phyloP scores from a whole-genome alignment of 2,329 filamentous ascomycete species.

The Xylaria sp. region DNA sequence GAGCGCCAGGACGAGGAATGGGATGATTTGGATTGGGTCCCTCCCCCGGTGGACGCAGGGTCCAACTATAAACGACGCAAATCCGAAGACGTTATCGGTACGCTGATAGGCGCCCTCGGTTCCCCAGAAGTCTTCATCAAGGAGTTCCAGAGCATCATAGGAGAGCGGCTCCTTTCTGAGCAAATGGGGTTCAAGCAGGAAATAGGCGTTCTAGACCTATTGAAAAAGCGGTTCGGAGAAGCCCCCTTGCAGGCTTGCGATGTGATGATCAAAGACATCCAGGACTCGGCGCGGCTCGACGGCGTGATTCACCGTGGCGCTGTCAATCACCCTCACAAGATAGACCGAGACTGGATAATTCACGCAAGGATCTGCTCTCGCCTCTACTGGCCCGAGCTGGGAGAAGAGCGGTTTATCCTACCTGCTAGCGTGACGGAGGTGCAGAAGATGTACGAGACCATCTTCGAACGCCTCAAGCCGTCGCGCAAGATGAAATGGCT shows the following conservation, averaged over 20 bases:
- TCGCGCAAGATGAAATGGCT: slow-evolving; percentile 89
- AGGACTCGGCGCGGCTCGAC: slow-evolving; percentile 79
- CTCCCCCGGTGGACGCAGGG: slow-evolving; percentile 89
- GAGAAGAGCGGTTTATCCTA: slow-evolving; percentile 68
- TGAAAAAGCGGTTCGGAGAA: slow-evolving; percentile 89
- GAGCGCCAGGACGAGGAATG: slow-evolving; percentile 67
- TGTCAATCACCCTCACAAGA: slow-evolving; percentile 29
- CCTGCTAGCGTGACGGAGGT: slow-evolving; percentile 61
- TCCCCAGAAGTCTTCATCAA: slow-evolving; percentile 91
- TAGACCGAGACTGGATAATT: slow-evolving; percentile 47
- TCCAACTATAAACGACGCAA: slow-evolving; percentile 89
- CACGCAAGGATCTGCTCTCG: slow-evolving; percentile 87
- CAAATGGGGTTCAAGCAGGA: slow-evolving; percentile 76
- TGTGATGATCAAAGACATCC: slow-evolving; percentile 94
- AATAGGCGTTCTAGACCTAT: slow-evolving; percentile 78
- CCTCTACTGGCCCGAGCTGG: slow-evolving; percentile 88
- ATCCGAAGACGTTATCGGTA: slow-evolving; percentile 88
- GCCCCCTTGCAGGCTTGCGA: slow-evolving; percentile 87
- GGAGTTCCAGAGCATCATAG: slow-evolving; percentile 88
- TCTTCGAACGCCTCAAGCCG: slow-evolving; percentile 79
- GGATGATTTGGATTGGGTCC: slow-evolving; percentile 91
- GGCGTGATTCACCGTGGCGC: slow-evolving; percentile 59
- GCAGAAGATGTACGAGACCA: slow-evolving; percentile 71
- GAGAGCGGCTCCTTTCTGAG: slow-evolving; percentile 72
- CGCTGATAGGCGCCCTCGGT: slow-evolving; percentile 84